These are phyloP conservation scores for Periglandula ipomoeae DNA, from an alignment of 2,329 filamentous ascomycete species.

Conservation along the genomic window DNA sequence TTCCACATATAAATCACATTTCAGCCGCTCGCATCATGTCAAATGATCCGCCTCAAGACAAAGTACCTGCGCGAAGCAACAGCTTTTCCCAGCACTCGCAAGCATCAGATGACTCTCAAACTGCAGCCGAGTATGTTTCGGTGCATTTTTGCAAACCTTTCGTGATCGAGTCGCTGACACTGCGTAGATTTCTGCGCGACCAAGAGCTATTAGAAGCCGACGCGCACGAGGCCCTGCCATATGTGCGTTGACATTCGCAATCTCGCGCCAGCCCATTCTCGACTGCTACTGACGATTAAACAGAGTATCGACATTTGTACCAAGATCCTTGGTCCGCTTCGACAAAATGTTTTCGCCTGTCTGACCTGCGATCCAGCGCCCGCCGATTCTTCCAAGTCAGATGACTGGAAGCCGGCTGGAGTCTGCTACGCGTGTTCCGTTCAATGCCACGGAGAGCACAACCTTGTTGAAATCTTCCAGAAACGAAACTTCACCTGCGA, in stretches of 20 bases:
- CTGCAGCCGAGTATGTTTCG: constrained; percentile 55
- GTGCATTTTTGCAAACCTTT: neutral
- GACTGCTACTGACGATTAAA: constrained; percentile 15
- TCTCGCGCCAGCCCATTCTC: constrained; percentile 6
- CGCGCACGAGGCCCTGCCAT: constrained; percentile 88
- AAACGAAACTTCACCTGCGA: constrained; percentile 96
- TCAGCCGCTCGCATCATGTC: constrained; percentile 16
- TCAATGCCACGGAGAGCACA: constrained; percentile 92
- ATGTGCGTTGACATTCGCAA: constrained; percentile 44
- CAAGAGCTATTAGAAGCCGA: constrained; percentile 91
- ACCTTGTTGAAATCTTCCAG: constrained; percentile 87
- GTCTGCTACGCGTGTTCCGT: constrained; percentile 97
- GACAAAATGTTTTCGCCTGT: constrained; percentile 86
- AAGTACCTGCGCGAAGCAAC: constrained; percentile 34
- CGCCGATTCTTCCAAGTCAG: constrained; percentile 46
- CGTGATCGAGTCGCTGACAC: neutral
- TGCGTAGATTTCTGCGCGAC: constrained; percentile 69
- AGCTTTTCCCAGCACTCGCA: constrained; percentile 51
- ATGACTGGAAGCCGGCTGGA: constrained; percentile 52
- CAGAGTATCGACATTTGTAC: constrained; percentile 93
- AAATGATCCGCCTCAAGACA: constrained; percentile 26
- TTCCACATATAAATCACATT: neutral
- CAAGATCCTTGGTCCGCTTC: constrained; percentile 75
- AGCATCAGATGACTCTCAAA: constrained; percentile 57
- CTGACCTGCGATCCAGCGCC: constrained; percentile 86